phyloP scores from a whole-genome alignment of 306 rosid species.

The Dicorynia guianensis region DNA sequence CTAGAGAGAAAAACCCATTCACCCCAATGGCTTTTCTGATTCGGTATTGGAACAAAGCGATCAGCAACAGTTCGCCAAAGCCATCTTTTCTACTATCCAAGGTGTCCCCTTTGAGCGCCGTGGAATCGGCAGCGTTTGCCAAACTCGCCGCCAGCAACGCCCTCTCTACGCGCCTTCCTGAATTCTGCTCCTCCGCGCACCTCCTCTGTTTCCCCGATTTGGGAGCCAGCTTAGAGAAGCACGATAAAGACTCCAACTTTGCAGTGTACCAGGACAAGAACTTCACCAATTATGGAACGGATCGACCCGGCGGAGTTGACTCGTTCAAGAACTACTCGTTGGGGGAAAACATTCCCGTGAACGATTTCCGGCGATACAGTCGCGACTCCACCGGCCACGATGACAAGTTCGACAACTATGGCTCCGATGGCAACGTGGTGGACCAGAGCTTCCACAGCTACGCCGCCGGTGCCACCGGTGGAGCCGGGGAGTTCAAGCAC shows the following conservation, averaged over 20 bases:
- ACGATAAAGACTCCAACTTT: constrained; percentile 48
- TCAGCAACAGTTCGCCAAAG: constrained; percentile 52
- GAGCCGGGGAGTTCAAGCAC: constrained; percentile 65
- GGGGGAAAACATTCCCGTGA: constrained; percentile 45
- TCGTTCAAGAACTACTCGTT: constrained; percentile 73
- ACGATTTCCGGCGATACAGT: constrained; percentile 84
- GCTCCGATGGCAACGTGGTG: constrained; percentile 47
- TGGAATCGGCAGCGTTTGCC: constrained; percentile 54
- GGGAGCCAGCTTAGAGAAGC: constrained; percentile 53
- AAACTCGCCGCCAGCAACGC: constrained; percentile 59
- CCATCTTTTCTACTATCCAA: constrained; percentile 68
- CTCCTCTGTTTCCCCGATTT: constrained; percentile 80
- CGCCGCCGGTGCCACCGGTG: constrained; percentile 54
- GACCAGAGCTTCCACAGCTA: constrained; percentile 74
- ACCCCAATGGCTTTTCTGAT: constrained; percentile 63
- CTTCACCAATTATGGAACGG: constrained; percentile 77
- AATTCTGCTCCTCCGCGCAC: constrained; percentile 76
- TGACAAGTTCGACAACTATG: constrained; percentile 66
- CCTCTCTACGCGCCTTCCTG: constrained; percentile 63
- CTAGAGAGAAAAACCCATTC: constrained; percentile 61
- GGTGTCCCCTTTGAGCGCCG: constrained; percentile 71
- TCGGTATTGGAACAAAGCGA: constrained; percentile 81
- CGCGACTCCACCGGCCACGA: constrained; percentile 54
- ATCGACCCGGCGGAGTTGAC: constrained; percentile 56
- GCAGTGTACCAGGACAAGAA: constrained; percentile 51